phyloP scores from a whole-genome alignment of 768 basidiomycete species.

The Leucocoprinus birnbaumii region DNA sequence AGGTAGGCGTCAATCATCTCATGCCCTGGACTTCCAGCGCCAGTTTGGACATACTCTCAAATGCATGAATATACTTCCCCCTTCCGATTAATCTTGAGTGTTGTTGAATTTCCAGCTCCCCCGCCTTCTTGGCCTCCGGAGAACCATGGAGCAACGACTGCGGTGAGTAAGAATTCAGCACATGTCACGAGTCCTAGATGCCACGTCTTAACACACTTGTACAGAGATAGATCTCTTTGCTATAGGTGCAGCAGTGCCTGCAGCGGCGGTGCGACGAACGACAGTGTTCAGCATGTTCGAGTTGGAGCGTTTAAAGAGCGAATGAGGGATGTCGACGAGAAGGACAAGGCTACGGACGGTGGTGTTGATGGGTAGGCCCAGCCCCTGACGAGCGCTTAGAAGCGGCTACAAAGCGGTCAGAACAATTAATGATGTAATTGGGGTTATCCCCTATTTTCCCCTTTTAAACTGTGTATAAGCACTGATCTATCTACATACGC shows the following conservation, averaged over 20 bases:
- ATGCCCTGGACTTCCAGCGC: background rate
- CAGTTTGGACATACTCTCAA: constrained; percentile 62
- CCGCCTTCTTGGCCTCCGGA: constrained; percentile 80
- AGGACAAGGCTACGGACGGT: background rate
- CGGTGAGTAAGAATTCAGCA: constrained; percentile 21
- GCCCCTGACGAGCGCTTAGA: background rate
- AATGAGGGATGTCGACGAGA: constrained; percentile 11
- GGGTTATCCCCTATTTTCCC: no score
- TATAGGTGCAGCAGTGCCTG: constrained; percentile 20
- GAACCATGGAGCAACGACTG: constrained; percentile 94
- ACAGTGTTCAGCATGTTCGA: constrained; percentile 28
- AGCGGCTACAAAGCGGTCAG: constrained; percentile 2
- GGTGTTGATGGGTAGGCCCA: background rate
- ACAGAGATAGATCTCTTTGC: constrained; percentile 56
- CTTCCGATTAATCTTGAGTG: constrained; percentile 88
- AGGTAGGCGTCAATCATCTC: constrained; percentile 9
- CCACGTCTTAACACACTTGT: constrained; percentile 40
- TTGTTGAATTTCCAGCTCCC: constrained; percentile 72
- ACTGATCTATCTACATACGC: constrained; percentile 7
- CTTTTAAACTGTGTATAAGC: no score
- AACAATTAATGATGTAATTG: constrained; percentile 16
- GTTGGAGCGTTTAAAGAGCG: constrained; percentile 14
- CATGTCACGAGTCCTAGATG: background rate
- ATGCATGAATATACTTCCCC: constrained; percentile 91
- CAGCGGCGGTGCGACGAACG: constrained; percentile 23